These are phyloP conservation scores for Scleroderma citrinum DNA, from an alignment of 768 basidiomycete genomes.

Conservation along the genomic window DNA sequence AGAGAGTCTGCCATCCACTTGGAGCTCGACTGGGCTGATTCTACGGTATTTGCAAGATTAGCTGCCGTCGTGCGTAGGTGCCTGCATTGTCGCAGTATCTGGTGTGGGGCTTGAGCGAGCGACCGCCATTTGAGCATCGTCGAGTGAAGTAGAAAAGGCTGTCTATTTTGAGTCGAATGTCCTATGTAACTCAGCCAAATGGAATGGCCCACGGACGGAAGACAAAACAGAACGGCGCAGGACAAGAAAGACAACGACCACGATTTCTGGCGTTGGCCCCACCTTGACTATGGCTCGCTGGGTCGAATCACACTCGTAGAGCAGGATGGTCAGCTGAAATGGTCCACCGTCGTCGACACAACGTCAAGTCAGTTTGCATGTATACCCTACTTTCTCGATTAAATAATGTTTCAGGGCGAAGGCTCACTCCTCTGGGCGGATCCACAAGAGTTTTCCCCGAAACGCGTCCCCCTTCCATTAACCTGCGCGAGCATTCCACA, in stretches of 20 bases:
- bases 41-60: slow-evolving; percentile 23
- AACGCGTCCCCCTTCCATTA: slow-evolving; percentile 38
- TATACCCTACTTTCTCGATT: slow-evolving; percentile 2
- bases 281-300: slow-evolving; percentile 51
- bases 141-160: slow-evolving; percentile 5
- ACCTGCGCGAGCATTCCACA: slow-evolving; percentile 27
- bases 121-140: slow-evolving; percentile 52
- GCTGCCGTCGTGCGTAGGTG: slow-evolving; percentile 39
- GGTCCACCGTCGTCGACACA: slow-evolving; percentile 40
- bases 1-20: slow-evolving; percentile 86
- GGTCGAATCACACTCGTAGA: slow-evolving; percentile 52
- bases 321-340: slow-evolving; percentile 40
- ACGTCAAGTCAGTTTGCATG: slow-evolving; percentile 16
- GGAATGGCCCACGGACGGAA: slow-evolving; percentile 65
- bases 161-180: no score
- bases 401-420: slow-evolving; percentile 21
- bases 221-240: slow-evolving; percentile 18
- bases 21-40: slow-evolving; percentile 17
- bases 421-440: slow-evolving; percentile 27
- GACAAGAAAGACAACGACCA: slow-evolving; percentile 14
- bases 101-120: slow-evolving; percentile 34
- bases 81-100: slow-evolving; percentile 30
- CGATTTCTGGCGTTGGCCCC: slow-evolving; percentile 40
- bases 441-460: slow-evolving; percentile 50
- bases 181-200: no score